These are phyloP conservation scores for Leersia perrieri DNA, from an alignment of 176 grass and related monocot genomes.

Conservation along the genomic window DNA sequence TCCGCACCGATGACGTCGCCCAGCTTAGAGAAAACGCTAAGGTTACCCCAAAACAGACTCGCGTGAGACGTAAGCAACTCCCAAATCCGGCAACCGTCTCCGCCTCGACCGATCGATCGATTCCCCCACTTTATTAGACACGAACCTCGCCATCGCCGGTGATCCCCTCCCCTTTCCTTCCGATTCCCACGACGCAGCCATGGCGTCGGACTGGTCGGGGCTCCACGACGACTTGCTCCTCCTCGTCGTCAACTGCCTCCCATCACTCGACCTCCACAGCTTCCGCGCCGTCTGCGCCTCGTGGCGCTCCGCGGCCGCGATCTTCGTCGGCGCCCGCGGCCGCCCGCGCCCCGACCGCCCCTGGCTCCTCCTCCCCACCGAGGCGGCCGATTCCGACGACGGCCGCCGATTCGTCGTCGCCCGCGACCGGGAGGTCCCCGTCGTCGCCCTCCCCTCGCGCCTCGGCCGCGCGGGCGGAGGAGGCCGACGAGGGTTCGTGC, in stretches of 20 bases:
- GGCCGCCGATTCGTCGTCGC: background rate
- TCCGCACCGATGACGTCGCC: background rate
- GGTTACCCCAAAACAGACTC: background rate
- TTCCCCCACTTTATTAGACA: background rate
- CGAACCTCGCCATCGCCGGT: background rate
- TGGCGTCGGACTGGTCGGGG: slow-evolving; percentile 39
- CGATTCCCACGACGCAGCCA: background rate
- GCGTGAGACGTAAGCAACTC: background rate
- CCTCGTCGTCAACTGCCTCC: slow-evolving; percentile 36
- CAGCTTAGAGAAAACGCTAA: slow-evolving; percentile 26
- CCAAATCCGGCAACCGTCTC: background rate
- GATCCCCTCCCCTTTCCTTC: background rate
- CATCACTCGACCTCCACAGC: slow-evolving; percentile 36
- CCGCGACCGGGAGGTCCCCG: slow-evolving; percentile 40
- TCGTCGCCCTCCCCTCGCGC: slow-evolving; percentile 36
- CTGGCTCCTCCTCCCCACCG: slow-evolving; percentile 40
- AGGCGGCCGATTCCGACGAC: background rate
- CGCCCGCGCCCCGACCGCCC: slow-evolving; percentile 31
- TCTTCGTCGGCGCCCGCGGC: slow-evolving; percentile 20
- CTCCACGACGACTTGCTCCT: slow-evolving; percentile 47
- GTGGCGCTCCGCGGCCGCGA: slow-evolving; percentile 34
- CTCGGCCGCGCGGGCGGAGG: slow-evolving; percentile 25
- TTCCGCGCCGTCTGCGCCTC: slow-evolving; percentile 48
- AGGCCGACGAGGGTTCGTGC: slow-evolving; percentile 16
- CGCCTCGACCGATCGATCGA: background rate